A percentile compares a stretch with the other conserved stretches of the same genome.
Conservation (phyloP, 768 basidiomycete species). For the Suillus occidentalis region DNA sequence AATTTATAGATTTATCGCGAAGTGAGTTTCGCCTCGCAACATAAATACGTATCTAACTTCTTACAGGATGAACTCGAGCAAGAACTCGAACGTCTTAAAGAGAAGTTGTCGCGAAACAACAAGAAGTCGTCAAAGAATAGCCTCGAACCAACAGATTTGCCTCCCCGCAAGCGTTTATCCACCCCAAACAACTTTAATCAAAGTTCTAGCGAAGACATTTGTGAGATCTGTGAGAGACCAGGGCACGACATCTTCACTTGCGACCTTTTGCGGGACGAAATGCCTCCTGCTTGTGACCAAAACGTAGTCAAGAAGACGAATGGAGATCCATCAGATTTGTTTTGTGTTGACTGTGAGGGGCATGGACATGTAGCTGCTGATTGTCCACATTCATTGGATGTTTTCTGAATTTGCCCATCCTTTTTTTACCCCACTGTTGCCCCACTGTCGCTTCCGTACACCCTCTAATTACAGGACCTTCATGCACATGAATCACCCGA, state of each 20-base stretch:
- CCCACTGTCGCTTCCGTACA: conserved; percentile 5
- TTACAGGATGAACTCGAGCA: conserved; percentile 81
- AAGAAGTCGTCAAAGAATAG: conserved; percentile 59
- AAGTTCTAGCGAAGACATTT: conserved; percentile 44
- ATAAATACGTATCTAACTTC: not conserved
- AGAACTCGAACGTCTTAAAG: conserved; percentile 75
- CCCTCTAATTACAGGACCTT: conserved; percentile 4
- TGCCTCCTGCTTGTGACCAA: conserved; percentile 24
- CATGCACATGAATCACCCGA: too few species aligned
- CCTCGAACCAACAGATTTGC: conserved; percentile 36
- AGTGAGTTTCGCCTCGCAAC: conserved; percentile 35
- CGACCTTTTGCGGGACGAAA: conserved; percentile 65
- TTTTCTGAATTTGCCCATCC: conserved; percentile 53
- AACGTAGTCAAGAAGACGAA: conserved; percentile 11
- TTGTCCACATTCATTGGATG: conserved; percentile 85
- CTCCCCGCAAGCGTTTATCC: conserved; percentile 21
- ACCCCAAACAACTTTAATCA: conserved; percentile 25
- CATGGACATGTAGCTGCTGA: conserved; percentile 73
- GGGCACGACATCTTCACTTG: conserved; percentile 89
- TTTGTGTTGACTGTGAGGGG: conserved; percentile 85
- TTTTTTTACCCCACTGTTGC: conserved; percentile 2
- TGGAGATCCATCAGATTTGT: conserved; percentile 39
- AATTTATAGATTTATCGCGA: conserved; percentile 76
- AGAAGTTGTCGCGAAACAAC: conserved; percentile 58
- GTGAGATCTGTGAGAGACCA: conserved; percentile 84